A percentile compares a stretch with the other conserved stretches of the same genome.
These are phyloP conservation scores for Pseudocercospora eumusae DNA, from an alignment of 2,329 filamentous ascomycete species.

Conservation along the genomic window DNA sequence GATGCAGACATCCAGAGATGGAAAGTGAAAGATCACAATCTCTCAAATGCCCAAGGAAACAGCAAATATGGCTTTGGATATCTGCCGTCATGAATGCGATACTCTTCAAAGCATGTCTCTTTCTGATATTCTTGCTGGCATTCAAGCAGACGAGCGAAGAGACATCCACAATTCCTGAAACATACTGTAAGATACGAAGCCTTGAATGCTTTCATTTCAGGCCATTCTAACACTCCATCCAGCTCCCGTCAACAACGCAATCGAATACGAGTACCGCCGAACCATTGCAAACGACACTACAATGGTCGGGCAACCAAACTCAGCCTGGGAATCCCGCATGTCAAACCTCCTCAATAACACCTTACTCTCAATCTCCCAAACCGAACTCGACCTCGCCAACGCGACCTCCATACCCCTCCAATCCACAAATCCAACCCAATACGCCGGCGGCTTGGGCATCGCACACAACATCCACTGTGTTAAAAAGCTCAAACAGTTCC, in stretches of 20 bases:
- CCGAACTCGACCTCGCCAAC: conserved; percentile 16
- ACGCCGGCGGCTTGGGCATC: conserved; percentile 18
- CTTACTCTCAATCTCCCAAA: conserved; percentile 13
- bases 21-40: background rate
- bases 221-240: background rate
- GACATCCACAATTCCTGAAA: conserved; percentile 7
- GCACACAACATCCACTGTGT: conserved; percentile 23
- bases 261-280: conserved; percentile 20
- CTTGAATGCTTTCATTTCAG: background rate
- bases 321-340: conserved; percentile 18
- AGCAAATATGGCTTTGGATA: conserved; percentile 12
- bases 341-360: conserved; percentile 19
- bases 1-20: background rate
- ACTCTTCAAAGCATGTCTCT: conserved; percentile 11
- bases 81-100: conserved; percentile 12
- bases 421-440: conserved; percentile 10
- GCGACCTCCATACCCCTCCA: conserved; percentile 13
- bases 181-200: conserved; percentile 17
- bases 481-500: conserved; percentile 22
- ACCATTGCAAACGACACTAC: conserved; percentile 16
- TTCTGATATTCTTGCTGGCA: conserved; percentile 17
- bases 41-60: background rate
- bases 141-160: conserved; percentile 8
- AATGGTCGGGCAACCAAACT: conserved; percentile 19
- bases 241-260: conserved; percentile 19